Base-by-base conservation (phyloP, 768 basidiomycete genomes). In the Serendipita vermifera region DNA sequence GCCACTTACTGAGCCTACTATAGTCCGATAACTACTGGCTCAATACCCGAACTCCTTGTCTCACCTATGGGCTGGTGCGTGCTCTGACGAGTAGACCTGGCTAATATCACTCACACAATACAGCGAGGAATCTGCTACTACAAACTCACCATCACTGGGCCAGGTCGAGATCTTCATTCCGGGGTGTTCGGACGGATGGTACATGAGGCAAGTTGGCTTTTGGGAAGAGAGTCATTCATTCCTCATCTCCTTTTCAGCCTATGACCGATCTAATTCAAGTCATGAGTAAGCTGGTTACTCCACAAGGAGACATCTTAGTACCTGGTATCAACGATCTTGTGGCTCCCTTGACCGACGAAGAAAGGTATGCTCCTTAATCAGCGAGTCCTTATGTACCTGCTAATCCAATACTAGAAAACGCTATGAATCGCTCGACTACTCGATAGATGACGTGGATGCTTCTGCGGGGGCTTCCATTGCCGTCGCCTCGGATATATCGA, bases 11-110 rank as follows among this genome's bases (percentile, higher is more conserved):
- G n/a, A 32, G 31, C 15, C 3, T n/a, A 26, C 31, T 40, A 33
- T 62, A 87, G 85, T 84, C 83, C 32, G 93, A 96, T 69, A 94
- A 93, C 71, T 94, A 93, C 70, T 96, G 93, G 93, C 70, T 89
- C 53, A 87, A 87, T 68, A 79, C 79, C 0, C 81, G 84, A 39
- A 87, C 83, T n/a, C 87, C 87, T 0, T 82, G 76, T 35, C 66
- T 89, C 55, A 94, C 91, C 0, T 93, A 92, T 62, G 91, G 91
- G 57, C 78, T 93, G 29, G 62, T 63, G 33, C 7, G 62, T 57
- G 11, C 0, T 3, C 4, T 20, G 31, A 53, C 29, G 20, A 13
- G 24, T 35, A 14, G 14, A 13, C 31, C 24, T 54, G 17, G 32
- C 14, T n/a, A 1, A 33, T 20, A 5, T 62, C 48, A 41, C n/a